A percentile compares a stretch with the other conserved stretches of the same genome.
These are phyloP conservation scores for Diplotaxis tenuifolia DNA, from an alignment of 345 rosid species.

Conservation along the genomic window DNA sequence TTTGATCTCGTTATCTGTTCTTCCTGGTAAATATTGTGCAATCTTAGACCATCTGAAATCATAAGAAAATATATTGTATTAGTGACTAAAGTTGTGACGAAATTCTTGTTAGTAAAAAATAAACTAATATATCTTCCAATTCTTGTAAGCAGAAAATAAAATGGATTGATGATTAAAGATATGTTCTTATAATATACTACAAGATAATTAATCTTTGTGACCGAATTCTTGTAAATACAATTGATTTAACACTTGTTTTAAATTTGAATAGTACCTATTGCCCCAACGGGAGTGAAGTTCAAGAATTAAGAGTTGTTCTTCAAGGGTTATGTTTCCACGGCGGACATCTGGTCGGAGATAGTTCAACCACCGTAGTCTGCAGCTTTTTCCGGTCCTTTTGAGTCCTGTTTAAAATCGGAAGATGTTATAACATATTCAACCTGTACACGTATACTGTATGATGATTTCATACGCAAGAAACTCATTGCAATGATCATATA, in stretches of 20 bases:
- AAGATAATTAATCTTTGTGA: background rate
- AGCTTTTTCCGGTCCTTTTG: conserved; percentile 88
- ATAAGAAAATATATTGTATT: background rate
- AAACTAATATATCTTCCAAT: background rate
- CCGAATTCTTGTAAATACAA: background rate
- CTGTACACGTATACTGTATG: conserved; percentile 24
- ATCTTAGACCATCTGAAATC: conserved; percentile 75
- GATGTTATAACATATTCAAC: conserved; percentile 1
- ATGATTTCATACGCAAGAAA: conserved; percentile 27
- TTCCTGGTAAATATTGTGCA: conserved; percentile 82
- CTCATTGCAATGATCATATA: conserved; percentile 14
- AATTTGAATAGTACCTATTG: conserved; percentile 47
- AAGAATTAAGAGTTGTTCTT: conserved; percentile 85
- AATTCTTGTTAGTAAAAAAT: background rate
- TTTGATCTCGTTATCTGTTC: conserved; percentile 92
- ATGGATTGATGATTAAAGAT: background rate
- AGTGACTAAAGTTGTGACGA: background rate
- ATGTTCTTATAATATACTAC: background rate
- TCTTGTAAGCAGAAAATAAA: background rate
- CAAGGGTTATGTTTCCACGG: conserved; percentile 81
- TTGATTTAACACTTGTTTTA: background rate
- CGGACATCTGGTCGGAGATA: conserved; percentile 91
- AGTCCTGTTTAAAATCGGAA: conserved; percentile 49
- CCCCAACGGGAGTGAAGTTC: conserved; percentile 95
- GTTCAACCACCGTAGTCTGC: conserved; percentile 90